These are phyloP conservation scores for Theobroma cacao DNA, from an alignment of 345 rosid species.

Conservation along the genomic window DNA sequence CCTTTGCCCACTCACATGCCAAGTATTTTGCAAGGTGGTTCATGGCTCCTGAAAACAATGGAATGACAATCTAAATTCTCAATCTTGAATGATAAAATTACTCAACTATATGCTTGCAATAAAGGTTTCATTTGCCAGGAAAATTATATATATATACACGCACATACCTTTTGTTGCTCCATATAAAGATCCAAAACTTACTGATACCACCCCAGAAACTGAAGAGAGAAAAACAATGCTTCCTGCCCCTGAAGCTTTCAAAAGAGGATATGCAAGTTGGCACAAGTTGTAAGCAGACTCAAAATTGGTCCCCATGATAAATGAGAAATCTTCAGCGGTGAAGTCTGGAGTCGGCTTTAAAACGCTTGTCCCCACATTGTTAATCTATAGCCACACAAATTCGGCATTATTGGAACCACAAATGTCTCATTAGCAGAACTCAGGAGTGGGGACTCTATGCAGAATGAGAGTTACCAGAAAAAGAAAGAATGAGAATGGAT, in stretches of 20 bases:
- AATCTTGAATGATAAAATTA: too few relatives aligned
- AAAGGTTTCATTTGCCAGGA: too few relatives aligned
- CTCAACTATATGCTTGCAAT: too few relatives aligned
- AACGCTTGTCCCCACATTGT: background rate
- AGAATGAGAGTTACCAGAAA: too few relatives aligned
- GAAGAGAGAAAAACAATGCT: slow-evolving; percentile 60
- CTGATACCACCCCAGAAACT: slow-evolving; percentile 20
- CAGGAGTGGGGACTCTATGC: too few relatives aligned
- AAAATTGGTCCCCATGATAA: slow-evolving; percentile 38
- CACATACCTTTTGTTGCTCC: background rate
- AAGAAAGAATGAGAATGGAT: background rate
- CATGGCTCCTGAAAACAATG: slow-evolving; percentile 43
- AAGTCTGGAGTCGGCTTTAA: background rate
- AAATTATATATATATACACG: too few relatives aligned
- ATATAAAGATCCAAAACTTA: background rate
- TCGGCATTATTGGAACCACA: background rate
- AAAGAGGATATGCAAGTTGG: slow-evolving; percentile 55
- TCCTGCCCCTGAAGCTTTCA: slow-evolving; percentile 50
- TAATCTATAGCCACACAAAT: background rate
- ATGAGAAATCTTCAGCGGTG: slow-evolving; percentile 39
- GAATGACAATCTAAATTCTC: too few relatives aligned
- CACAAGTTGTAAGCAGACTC: slow-evolving; percentile 54
- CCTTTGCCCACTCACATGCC: slow-evolving; percentile 83
- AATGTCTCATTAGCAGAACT: too few relatives aligned
- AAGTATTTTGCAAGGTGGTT: slow-evolving; percentile 64